phyloP scores from a whole-genome alignment of 306 rosid genomes.

The Prosopis cineraria region DNA sequence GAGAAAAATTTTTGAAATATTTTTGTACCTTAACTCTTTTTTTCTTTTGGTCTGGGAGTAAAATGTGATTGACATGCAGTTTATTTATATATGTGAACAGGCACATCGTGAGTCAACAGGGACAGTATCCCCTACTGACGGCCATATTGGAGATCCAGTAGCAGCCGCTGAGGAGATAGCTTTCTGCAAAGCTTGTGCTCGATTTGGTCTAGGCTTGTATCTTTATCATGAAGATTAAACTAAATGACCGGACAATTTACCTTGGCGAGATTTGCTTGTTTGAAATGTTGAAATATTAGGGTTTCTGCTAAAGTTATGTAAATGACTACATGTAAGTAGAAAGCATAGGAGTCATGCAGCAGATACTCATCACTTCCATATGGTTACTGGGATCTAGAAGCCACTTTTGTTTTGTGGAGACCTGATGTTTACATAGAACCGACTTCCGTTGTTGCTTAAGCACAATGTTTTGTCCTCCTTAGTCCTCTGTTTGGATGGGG shows the following conservation, averaged over 20 bases:
- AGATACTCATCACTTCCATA: slow-evolving; percentile 20
- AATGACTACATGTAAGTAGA: slow-evolving; percentile 23
- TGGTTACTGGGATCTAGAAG: slow-evolving; percentile 31
- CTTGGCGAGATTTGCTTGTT: slow-evolving; percentile 30
- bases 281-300: not conserved
- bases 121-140: slow-evolving; percentile 62
- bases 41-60: not conserved
- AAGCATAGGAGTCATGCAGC: not conserved
- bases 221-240: slow-evolving; percentile 81
- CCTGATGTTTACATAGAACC: slow-evolving; percentile 6
- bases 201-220: slow-evolving; percentile 97
- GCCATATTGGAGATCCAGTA: slow-evolving; percentile 68
- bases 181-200: slow-evolving; percentile 95
- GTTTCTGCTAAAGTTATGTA: slow-evolving; percentile 31
- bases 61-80: not conserved
- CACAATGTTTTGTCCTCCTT: not conserved
- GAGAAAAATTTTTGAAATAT: no score
- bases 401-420: slow-evolving; percentile 25
- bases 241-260: slow-evolving; percentile 35
- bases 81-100: slow-evolving; percentile 39
- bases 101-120: slow-evolving; percentile 97
- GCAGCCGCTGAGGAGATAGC: slow-evolving; percentile 97
- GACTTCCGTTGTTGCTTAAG: slow-evolving; percentile 20
- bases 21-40: no score
- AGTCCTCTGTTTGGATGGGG: no score